Evolutionary conservation across 768 basidiomycete genomes (phyloP).

Genomic region (Inosperma sp.): DNA sequence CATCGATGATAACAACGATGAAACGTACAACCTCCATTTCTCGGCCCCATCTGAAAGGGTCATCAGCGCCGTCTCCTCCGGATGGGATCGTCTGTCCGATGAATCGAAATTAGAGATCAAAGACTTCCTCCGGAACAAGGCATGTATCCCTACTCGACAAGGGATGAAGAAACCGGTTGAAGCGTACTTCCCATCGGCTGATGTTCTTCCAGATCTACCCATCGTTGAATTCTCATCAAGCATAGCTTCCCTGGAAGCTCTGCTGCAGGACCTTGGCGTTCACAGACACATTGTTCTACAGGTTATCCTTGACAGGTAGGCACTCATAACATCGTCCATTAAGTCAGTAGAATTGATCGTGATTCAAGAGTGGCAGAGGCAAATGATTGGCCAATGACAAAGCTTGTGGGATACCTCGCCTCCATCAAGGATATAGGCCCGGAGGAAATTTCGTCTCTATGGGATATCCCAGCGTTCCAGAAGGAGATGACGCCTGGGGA

Average conservation of each 20-base stretch:
- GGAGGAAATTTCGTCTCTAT: slow-evolving; percentile 46
- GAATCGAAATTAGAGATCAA: slow-evolving; percentile 46
- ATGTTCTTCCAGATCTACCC: slow-evolving; percentile 87
- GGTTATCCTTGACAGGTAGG: slow-evolving; percentile 79
- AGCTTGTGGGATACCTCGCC: slow-evolving; percentile 84
- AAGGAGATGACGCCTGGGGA: slow-evolving; percentile 37
- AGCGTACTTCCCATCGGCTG: slow-evolving; percentile 80
- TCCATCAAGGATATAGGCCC: slow-evolving; percentile 58
- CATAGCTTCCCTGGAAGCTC: slow-evolving; percentile 68
- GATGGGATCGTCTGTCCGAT: slow-evolving; percentile 63
- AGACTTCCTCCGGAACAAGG: slow-evolving; percentile 42
- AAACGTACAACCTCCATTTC: slow-evolving; percentile 53
- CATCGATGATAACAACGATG: slow-evolving; percentile 44
- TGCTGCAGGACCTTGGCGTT: slow-evolving; percentile 73
- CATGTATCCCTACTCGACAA: slow-evolving; percentile 67
- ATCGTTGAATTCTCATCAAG: slow-evolving; percentile 70
- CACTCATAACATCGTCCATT: not conserved
- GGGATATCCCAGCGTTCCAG: slow-evolving; percentile 75
- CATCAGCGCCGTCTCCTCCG: slow-evolving; percentile 55
- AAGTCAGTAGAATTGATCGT: not conserved
- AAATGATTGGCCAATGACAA: slow-evolving; percentile 83
- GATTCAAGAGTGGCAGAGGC: slow-evolving; percentile 76
- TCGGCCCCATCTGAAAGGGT: slow-evolving; percentile 75
- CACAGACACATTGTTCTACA: slow-evolving; percentile 91
- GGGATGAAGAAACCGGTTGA: slow-evolving; percentile 72